Evolutionary conservation across 2,329 filamentous ascomycete species (phyloP).

Genomic region (Esteya vermicola): DNA sequence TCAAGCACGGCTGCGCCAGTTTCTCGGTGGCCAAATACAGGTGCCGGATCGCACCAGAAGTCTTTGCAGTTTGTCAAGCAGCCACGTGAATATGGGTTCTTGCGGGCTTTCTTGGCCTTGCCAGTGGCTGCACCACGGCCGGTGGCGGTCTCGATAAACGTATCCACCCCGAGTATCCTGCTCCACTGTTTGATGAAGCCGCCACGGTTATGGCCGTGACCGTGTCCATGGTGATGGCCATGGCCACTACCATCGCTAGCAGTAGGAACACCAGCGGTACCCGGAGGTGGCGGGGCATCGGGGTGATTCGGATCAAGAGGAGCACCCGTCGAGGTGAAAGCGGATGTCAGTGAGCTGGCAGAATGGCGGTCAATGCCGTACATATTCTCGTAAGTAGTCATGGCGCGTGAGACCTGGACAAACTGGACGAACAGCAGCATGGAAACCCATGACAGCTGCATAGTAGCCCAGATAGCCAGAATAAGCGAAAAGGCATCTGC

Average conservation of each 20-base stretch:
- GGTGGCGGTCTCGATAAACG: constrained; percentile 84
- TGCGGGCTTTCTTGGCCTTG: constrained; percentile 35
- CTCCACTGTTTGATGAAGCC: constrained; percentile 69
- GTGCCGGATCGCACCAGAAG: constrained; percentile 87
- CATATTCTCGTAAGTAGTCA: constrained; percentile 98
- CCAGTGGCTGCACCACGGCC: constrained; percentile 57
- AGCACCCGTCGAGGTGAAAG: constrained; percentile 65
- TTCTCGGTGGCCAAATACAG: constrained; percentile 61
- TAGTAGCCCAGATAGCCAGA: constrained; percentile 60
- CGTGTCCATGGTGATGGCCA: constrained; percentile 22
- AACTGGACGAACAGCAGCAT: constrained; percentile 94
- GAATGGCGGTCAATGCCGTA: constrained; percentile 53
- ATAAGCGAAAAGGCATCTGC: constrained; percentile 75
- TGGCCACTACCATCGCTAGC: constrained; percentile 25
- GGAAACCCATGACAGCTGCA: constrained; percentile 91
- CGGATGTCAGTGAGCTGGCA: constrained; percentile 46
- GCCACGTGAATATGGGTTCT: constrained; percentile 77
- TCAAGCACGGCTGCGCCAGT: constrained; percentile 63
- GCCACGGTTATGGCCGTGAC: constrained; percentile 28
- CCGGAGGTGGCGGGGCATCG: constrained; percentile 29
- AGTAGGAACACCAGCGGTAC: constrained; percentile 34
- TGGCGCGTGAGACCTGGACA: constrained; percentile 77
- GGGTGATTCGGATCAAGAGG: constrained; percentile 55
- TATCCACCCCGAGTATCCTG: constrained; percentile 76
- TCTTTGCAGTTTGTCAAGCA: constrained; percentile 83